Percentiles rank a stretch among this genome's conserved stretches.
Conservation (phyloP, 768 basidiomycete genomes). For the Epithele typhae region DNA sequence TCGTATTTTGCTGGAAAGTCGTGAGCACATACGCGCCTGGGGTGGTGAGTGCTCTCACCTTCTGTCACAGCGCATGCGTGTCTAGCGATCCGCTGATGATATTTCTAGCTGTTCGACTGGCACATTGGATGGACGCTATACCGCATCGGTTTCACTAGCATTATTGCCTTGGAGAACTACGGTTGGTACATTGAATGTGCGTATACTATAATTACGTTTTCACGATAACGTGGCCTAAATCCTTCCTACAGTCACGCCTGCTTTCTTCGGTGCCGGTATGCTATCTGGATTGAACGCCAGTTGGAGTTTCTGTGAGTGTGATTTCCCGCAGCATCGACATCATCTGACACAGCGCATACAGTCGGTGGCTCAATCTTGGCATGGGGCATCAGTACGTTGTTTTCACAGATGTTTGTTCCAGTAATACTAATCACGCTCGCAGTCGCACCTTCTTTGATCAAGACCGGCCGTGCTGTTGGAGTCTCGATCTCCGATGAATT, state of each 20-base stretch:
- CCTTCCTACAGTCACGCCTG: constrained; percentile 39
- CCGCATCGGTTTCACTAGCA: constrained; percentile 52
- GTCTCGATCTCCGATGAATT: constrained; percentile 31
- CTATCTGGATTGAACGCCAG: constrained; percentile 52
- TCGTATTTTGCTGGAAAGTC: constrained; percentile 48
- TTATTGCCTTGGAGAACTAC: constrained; percentile 55
- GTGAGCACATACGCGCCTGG: constrained; percentile 56
- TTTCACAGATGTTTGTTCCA: no score
- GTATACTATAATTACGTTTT: constrained; percentile 10
- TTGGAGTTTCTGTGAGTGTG: constrained; percentile 40
- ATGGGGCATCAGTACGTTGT: constrained; percentile 44
- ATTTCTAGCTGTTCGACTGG: constrained; percentile 50
- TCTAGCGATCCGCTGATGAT: no score
- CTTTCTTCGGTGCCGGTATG: constrained; percentile 59
- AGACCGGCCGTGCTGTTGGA: constrained; percentile 49
- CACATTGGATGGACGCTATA: constrained; percentile 60
- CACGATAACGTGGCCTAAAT: not conserved
- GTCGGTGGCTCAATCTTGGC: constrained; percentile 49
- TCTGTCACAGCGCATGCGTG: no score
- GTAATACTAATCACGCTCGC: not conserved
- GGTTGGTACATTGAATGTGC: constrained; percentile 54
- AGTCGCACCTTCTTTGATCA: constrained; percentile 48
- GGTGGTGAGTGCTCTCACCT: constrained; percentile 31
- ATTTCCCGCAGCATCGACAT: no score
- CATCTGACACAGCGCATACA: no score